Percentiles rank a stretch among this genome's conserved stretches.
phyloP scores from a whole-genome alignment of 2,329 filamentous ascomycete genomes.

The Hypoxylon sp. region DNA sequence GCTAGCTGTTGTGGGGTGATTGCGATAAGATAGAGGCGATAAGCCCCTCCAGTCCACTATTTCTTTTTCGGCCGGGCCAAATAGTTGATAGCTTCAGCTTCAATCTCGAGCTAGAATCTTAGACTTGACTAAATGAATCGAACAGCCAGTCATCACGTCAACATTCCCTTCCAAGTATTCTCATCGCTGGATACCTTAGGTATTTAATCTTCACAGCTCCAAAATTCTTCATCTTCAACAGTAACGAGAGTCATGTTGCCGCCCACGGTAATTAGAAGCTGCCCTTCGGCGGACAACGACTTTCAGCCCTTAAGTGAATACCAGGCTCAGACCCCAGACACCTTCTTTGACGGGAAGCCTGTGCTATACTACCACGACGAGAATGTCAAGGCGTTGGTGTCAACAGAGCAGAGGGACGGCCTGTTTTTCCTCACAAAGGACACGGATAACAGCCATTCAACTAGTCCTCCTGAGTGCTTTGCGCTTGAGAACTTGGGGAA shows the following conservation, averaged over 20 bases:
- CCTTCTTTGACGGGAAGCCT: conserved; percentile 75
- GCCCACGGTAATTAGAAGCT: conserved; percentile 62
- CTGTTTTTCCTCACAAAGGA: conserved; percentile 61
- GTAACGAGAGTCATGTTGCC: conserved; percentile 47
- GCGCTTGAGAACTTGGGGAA: conserved; percentile 44
- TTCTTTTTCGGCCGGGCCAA: not conserved
- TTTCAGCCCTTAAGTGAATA: conserved; percentile 74
- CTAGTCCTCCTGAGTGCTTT: conserved; percentile 46
- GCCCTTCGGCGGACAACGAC: conserved; percentile 61
- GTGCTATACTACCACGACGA: conserved; percentile 71
- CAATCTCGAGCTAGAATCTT: not conserved
- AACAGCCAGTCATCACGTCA: not conserved
- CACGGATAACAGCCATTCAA: conserved; percentile 45
- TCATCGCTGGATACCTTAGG: not conserved
- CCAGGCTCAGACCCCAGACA: conserved; percentile 74
- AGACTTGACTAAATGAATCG: not conserved
- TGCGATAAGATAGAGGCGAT: conserved; percentile 25
- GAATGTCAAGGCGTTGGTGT: conserved; percentile 65
- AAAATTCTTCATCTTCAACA: not conserved
- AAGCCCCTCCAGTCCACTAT: conserved; percentile 17
- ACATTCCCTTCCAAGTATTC: not conserved
- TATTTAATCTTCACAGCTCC: not conserved
- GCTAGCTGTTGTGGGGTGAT: not conserved
- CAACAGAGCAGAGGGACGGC: conserved; percentile 60
- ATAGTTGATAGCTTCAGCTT: not conserved